These are phyloP conservation scores for Nicotiana benthamiana DNA, from an alignment of 257 asterid genomes.

Conservation along the genomic window DNA sequence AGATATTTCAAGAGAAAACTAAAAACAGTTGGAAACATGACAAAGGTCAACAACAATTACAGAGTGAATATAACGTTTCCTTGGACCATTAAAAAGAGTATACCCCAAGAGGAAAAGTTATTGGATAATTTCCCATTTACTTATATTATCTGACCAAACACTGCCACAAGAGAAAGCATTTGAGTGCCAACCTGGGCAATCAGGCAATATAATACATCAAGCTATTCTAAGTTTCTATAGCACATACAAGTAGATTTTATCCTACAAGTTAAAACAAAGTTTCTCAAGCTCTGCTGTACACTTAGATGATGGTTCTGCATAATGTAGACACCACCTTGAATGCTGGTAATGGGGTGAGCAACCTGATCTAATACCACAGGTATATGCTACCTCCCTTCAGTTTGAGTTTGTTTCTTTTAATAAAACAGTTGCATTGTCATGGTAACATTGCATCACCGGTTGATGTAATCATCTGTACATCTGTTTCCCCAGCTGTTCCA, in stretches of 20 bases:
- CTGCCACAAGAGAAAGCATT: slow-evolving; percentile 80
- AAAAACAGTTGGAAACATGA: not conserved
- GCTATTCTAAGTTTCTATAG: slow-evolving; percentile 32
- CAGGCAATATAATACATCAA: slow-evolving; percentile 17
- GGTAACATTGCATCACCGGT: slow-evolving; percentile 51
- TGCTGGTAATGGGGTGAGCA: slow-evolving; percentile 29
- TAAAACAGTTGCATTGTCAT: slow-evolving; percentile 10
- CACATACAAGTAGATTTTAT: slow-evolving; percentile 14
- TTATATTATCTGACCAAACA: slow-evolving; percentile 16
- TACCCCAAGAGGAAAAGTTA: not conserved
- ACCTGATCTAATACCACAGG: slow-evolving; percentile 72
- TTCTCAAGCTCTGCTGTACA: slow-evolving; percentile 42
- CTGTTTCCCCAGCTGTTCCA: slow-evolving; percentile 38
- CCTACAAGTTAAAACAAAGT: slow-evolving; percentile 19
- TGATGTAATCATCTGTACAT: slow-evolving; percentile 43
- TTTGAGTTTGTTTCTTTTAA: slow-evolving; percentile 1
- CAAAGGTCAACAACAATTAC: not conserved
- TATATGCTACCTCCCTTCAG: slow-evolving; percentile 34
- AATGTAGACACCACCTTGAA: slow-evolving; percentile 16
- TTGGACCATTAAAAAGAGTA: not conserved
- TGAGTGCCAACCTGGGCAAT: slow-evolving; percentile 82
- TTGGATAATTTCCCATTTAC: not conserved
- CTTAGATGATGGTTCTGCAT: slow-evolving; percentile 29
- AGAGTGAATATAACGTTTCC: not conserved
- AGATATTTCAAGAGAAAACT: not conserved